Evolutionary conservation across 129 eudicot species (phyloP).

Genomic region (Centella asiatica): DNA sequence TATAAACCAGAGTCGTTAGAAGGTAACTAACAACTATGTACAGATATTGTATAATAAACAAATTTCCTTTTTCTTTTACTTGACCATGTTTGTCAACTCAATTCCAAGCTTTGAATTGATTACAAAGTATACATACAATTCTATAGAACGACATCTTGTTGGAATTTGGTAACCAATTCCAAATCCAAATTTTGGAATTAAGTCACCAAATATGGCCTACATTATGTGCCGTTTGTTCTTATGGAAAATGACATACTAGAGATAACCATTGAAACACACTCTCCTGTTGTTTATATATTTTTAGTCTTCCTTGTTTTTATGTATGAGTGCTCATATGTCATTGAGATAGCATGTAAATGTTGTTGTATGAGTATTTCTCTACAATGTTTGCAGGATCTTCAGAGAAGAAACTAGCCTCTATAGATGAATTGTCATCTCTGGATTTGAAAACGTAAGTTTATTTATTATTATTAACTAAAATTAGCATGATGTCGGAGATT

Average conservation of each 20-base stretch:
- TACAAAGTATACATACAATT: no score
- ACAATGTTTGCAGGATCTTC: slow-evolving; percentile 46
- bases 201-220: no score
- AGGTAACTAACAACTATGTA: slow-evolving; percentile 31
- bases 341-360: not conserved
- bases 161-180: no score
- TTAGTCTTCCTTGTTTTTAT: not conserved
- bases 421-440: slow-evolving; percentile 49
- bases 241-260: not conserved
- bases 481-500: no score
- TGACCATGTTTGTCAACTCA: no score
- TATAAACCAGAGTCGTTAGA: slow-evolving; percentile 70
- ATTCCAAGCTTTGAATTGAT: no score
- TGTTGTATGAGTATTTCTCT: not conserved
- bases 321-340: not conserved
- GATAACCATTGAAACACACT: no score
- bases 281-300: no score
- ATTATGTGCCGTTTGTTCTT: no score
- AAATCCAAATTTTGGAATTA: no score
- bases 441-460: slow-evolving; percentile 73
- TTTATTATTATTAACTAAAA: not conserved
- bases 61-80: not conserved
- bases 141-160: no score
- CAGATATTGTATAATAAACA: not conserved
- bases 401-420: slow-evolving; percentile 43